Evolutionary conservation across 768 basidiomycete genomes (phyloP), one percentile per base, ranked within the genome.

Genomic region (Lentinus tigrinus): DNA sequence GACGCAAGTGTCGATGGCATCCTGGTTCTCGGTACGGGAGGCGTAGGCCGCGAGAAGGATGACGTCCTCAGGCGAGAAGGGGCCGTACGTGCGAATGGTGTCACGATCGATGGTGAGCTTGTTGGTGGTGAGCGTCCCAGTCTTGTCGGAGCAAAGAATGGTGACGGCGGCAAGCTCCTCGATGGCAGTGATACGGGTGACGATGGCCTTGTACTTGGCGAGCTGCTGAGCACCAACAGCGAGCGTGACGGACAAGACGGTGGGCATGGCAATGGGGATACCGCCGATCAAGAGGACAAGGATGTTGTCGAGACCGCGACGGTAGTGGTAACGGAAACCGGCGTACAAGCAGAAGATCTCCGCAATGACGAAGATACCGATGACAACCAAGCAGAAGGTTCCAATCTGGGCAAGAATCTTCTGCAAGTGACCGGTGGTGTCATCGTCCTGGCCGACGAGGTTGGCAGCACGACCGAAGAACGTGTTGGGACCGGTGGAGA

Each of bases 181-280:
- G 57, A 98, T 98, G 64, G 96, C 96, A 21, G 96, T 98, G 78
- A 98, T 98, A 81, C 95, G 95, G 54, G 96, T 98, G 74, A 98
- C 96, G 65, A 97, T 98, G 64, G 96, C 96, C 83, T 98, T 97
- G 85, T 98, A 93, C 81, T 95, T 95, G 68, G 96, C 95, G 64
- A 98, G 88, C 72, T 98, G 96, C 77, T 97, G 95, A 39, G 96
- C 96, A 77, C 96, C 96, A 71, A 98, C 95, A 52, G 96, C 96
- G 70, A 98, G 93, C 21, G 96, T 98, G 77, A 98, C 96, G 56
- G 95, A 97, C 60, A 98, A 77, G 64, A 98, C 95, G 60, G 96
- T 98, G 65, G 96, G 96, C 96, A 98, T 98, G 72, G 96, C 96
- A 76, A 98, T 98, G 69, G 96, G 96, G 71, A 98, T 98, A 81